Base-by-base conservation (phyloP, 2,329 filamentous ascomycete species). In the Fusarium virguliforme region DNA sequence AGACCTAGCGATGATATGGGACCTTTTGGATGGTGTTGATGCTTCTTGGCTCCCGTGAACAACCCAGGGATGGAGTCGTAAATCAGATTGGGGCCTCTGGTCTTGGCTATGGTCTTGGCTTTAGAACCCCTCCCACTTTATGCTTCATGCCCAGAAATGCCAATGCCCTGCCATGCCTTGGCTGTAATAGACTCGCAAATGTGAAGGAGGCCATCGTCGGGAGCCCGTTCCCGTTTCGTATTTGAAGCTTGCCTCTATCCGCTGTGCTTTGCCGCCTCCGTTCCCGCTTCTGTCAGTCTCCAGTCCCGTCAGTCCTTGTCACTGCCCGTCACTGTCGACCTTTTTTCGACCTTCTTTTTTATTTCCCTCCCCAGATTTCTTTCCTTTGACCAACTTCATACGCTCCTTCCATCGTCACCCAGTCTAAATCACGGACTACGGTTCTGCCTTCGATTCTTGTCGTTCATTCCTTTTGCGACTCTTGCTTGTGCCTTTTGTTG, bases 221-320 rank as follows among this genome's bases (percentile, higher is more conserved):
- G 46, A 53, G 48, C 8, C 64, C 64, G 62, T 57, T 68, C 55
- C 68, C 64, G 64, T 68, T 71, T 68, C 66, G 65, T 67, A 69
- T 71, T 75, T 73, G 73, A 74, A 18, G 58, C 61, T 67, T 65
- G 63, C 32, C 53, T 71, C 60, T 48, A 57, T 51, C 68, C 55
- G 62, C 37, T 65, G 46, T 58, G 56, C 30, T 68, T 70, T 40
- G 62, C 71, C 61, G 54, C 37, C 58, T 53, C 32, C 51, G 56
- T 71, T 18, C 64, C 37, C 60, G 63, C 56, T 66, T 70, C 48
- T 54, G 40, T 70, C 48, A 51, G 40, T 65, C 50, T 48, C 43
- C 43, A 48, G 43, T 60, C 67, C 63, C 18, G 18, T 18, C 18
- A 18, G 37, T 63, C 65, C 59, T 43, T 48, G 57, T 64, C 60